Evolutionary conservation across 768 basidiomycete genomes (phyloP), one percentile per base, ranked within the genome.

Genomic region (Serendipita sp.): DNA sequence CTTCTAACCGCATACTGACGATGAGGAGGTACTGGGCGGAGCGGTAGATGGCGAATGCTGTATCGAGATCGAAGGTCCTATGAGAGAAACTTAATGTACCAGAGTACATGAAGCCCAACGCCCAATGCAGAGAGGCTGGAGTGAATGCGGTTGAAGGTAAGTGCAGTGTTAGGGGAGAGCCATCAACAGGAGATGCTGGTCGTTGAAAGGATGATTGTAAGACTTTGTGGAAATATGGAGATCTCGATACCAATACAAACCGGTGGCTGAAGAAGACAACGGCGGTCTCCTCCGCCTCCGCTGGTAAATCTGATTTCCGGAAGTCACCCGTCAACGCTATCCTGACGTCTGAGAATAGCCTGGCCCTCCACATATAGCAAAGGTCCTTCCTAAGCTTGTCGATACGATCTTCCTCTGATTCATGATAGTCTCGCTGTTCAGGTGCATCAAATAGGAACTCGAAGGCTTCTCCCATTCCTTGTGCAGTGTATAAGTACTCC

Each of bases 321-420:
- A 84, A 85, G 65, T 80, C 83, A 56, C 85, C 85, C 0, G 83
- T 81, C 66, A 94, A 81, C 0, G 86, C 80, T 64, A 98, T 85
- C 63, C 87, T 83, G 28, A 95, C 83, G 73, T 98, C 95, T 1
- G 91, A 90, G 72, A 93, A 98, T 16, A 98, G 83, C 58, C 92
- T 84, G 11, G 88, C 89, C 36, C 95, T 78, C 95, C 94, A 97
- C 91, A 93, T 95, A 77, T 87, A 96, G 28, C 94, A 89, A 34
- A 96, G 79, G 71, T 97, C 95, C 74, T 91, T 91, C 66, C 91
- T 83, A 8, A 96, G 82, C 75, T 92, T 90, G 73, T 91, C 90
- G 45, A 89, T 76, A 13, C 90, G 77, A 51, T 81, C 76, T 68
- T 79, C 83, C 73, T 76, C 82, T 7, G 75, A 78, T 44, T 68